These are phyloP conservation scores for Fusarium bulbicola DNA, from an alignment of 2,329 filamentous ascomycete genomes.

Conservation along the genomic window DNA sequence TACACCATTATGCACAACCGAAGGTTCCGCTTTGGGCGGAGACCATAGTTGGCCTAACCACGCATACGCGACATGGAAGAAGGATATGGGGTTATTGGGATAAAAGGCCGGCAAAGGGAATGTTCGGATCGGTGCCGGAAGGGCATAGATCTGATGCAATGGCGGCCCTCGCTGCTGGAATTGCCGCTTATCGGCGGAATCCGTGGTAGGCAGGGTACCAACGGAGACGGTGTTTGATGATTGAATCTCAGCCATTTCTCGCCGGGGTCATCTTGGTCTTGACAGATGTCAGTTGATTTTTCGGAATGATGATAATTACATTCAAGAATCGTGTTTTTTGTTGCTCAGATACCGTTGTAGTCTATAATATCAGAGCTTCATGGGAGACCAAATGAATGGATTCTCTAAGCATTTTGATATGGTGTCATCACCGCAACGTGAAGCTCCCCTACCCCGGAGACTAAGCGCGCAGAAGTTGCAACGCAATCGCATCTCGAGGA, in stretches of 20 bases:
- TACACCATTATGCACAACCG: slow-evolving; percentile 73
- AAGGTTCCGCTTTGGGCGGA: slow-evolving; percentile 70
- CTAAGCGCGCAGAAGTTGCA: neutral
- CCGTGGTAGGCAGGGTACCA: slow-evolving; percentile 33
- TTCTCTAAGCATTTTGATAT: slow-evolving; percentile 66
- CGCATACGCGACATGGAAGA: slow-evolving; percentile 80
- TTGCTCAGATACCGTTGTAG: slow-evolving; percentile 97
- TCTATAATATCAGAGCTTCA: slow-evolving; percentile 76
- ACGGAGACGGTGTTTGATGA: slow-evolving; percentile 34
- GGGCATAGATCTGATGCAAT: slow-evolving; percentile 79
- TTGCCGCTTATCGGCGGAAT: slow-evolving; percentile 31
- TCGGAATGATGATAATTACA: neutral
- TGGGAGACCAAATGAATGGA: slow-evolving; percentile 66
- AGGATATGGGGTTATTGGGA: slow-evolving; percentile 89
- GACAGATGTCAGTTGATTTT: slow-evolving; percentile 25
- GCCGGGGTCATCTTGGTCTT: slow-evolving; percentile 59
- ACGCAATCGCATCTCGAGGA: neutral
- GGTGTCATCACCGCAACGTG: slow-evolving; percentile 68
- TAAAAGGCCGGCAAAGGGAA: slow-evolving; percentile 89
- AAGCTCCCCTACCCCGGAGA: slow-evolving; percentile 15
- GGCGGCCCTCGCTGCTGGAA: slow-evolving; percentile 51
- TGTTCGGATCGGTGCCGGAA: slow-evolving; percentile 81
- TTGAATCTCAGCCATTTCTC: slow-evolving; percentile 55
- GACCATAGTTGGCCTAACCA: slow-evolving; percentile 80
- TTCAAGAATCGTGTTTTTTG: slow-evolving; percentile 32